Base-by-base conservation (phyloP, 345 rosid species). In the Dipteronia dyeriana region DNA sequence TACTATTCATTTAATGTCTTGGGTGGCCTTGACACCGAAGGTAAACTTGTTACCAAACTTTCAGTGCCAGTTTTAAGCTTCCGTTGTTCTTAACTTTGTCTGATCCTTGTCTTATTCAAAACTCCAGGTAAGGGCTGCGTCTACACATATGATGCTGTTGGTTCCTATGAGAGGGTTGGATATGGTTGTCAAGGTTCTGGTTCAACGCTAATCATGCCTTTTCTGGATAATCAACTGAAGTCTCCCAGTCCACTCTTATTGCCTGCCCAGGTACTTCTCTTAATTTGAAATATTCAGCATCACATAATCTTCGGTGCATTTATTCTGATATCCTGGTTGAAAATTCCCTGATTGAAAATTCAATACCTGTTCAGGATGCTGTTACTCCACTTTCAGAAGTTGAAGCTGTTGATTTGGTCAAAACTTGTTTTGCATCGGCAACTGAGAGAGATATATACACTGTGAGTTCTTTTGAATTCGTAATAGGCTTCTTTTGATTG, bases 151-250 rank as follows among this genome's bases (percentile, higher is more conserved):
- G 99, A 97, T 70, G 98, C 98, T 45, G 97, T 97, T 68, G 97
- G 98, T n/a, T 97, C 98, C 26, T 97, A 94, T 76, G 99, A 97
- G 89, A 88, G 88, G 86, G 99, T 94, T 76, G 99, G 98, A 43
- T 97, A 92, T 84, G 91, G 98, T 78, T 85, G 98, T 49, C 99
- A 92, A 82, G 98, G 98, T 78, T 91, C 97, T 72, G 99, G 98
- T 67, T 89, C 97, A 5, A 91, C 89, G 0, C 97, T 94, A 51
- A 91, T 97, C 47, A 94, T 90, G 91, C 99, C 99, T 41, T 94
- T 94, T 78, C 90, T 97, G 77, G 99, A 97, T 81, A 97, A 97
- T 84, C 98, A 94, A 79, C 84, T 97, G 78, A 97, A 97, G 82
- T 88, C 97, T 74, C 99, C 99, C 22, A 97, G 99, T 53, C 99